Conservation (phyloP, 352 stramenopile genomes). For the Peronosclerospora sorghi region DNA sequence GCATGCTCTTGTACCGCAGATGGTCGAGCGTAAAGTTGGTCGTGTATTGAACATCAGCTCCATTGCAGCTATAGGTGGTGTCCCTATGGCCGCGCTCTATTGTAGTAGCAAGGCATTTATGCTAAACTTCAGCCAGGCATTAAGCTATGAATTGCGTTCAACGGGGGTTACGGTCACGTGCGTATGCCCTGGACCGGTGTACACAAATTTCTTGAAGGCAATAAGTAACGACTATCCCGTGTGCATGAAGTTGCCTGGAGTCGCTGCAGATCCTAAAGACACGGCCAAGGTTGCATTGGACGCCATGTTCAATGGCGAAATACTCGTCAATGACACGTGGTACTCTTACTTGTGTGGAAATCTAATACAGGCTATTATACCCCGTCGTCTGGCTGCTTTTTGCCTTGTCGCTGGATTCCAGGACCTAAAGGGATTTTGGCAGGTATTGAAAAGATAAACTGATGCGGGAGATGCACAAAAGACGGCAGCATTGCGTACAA, state of each 20-base stretch:
- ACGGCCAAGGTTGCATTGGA: slow-evolving; percentile 37
- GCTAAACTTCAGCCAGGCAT: slow-evolving; percentile 57
- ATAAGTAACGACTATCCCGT: slow-evolving; percentile 24
- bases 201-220: slow-evolving; percentile 60
- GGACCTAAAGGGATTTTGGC: slow-evolving; percentile 25
- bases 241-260: slow-evolving; percentile 27
- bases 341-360: slow-evolving; percentile 27
- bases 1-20: slow-evolving; percentile 52
- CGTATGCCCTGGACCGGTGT: slow-evolving; percentile 50
- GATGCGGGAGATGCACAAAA: neutral
- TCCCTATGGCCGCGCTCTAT: slow-evolving; percentile 68
- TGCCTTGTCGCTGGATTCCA: slow-evolving; percentile 22
- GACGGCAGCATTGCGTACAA: neutral
- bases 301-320: slow-evolving; percentile 48
- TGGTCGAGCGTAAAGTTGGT: slow-evolving; percentile 53
- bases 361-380: slow-evolving; percentile 18
- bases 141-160: slow-evolving; percentile 72
- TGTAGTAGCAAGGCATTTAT: slow-evolving; percentile 69
- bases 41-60: slow-evolving; percentile 80
- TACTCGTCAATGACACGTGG: slow-evolving; percentile 42
- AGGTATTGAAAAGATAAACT: slow-evolving; percentile 29
- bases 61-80: slow-evolving; percentile 29
- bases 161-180: slow-evolving; percentile 74
- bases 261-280: slow-evolving; percentile 37
- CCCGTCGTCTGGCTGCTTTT: slow-evolving; percentile 17